Evolutionary conservation across 495 filamentous ascomycete species (phyloP).

Genomic region (Cercophora scortea): DNA sequence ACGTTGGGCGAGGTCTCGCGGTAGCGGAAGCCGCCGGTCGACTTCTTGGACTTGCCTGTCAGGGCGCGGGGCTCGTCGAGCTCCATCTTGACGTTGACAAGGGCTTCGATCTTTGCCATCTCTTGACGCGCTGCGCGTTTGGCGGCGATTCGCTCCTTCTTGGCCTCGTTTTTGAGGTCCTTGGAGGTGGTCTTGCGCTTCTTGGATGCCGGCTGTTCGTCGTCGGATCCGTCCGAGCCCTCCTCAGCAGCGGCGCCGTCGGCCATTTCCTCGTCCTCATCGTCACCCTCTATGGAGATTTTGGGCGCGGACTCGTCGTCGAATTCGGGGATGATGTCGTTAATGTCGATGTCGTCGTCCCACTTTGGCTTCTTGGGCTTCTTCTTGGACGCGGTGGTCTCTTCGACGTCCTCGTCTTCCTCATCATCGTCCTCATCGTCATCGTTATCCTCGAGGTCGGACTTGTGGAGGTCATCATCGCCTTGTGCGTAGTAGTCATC

Average conservation of each 20-base stretch:
- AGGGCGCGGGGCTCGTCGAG: conserved; percentile 55
- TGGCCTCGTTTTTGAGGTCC: conserved; percentile 54
- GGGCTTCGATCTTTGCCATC: conserved; percentile 70
- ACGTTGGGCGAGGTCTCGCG: conserved; percentile 85
- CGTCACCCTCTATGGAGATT: conserved; percentile 46
- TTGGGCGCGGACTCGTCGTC: conserved; percentile 50
- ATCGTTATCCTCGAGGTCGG: conserved; percentile 31
- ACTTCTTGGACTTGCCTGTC: conserved; percentile 13
- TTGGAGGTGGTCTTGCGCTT: conserved; percentile 54
- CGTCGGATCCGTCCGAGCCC: conserved; percentile 27
- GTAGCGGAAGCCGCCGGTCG: conserved; percentile 62
- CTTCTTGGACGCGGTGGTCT: conserved; percentile 34
- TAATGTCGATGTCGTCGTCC: conserved; percentile 96
- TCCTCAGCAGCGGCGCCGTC: conserved; percentile 19
- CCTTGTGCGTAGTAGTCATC: conserved; percentile 76
- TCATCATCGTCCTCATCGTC: conserved; percentile 12
- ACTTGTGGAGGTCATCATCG: conserved; percentile 38
- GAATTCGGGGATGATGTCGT: conserved; percentile 83
- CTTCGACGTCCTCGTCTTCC: conserved; percentile 11
- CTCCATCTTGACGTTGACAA: conserved; percentile 78
- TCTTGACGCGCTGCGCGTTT: conserved; percentile 71
- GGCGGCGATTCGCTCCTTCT: conserved; percentile 58
- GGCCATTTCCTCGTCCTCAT: conserved; percentile 28
- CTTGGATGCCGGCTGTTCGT: conserved; percentile 30
- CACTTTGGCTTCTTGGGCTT: conserved; percentile 85